Conservation (phyloP, 2,329 filamentous ascomycete genomes). For the Coniochaeta sp. region DNA sequence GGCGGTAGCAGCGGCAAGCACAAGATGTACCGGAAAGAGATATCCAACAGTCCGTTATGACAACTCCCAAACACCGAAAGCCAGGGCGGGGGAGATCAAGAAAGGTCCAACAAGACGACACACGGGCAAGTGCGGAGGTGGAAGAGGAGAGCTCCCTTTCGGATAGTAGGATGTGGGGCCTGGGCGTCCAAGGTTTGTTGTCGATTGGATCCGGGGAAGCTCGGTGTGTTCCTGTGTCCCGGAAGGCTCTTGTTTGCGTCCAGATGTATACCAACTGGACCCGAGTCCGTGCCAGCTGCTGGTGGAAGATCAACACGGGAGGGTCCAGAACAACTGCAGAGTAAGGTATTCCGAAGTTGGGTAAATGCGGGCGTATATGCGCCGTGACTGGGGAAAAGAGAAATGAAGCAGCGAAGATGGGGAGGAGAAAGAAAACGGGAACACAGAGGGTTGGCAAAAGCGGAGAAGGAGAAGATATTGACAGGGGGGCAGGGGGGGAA, state of each 20-base stretch:
- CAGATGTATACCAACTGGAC: neutral
- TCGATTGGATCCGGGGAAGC: slow-evolving; percentile 1
- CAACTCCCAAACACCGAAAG: neutral
- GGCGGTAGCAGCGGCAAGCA: neutral
- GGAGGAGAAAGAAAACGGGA: slow-evolving; percentile 8
- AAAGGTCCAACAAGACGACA: neutral
- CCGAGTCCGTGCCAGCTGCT: neutral
- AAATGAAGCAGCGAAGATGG: slow-evolving; percentile 10
- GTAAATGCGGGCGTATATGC: slow-evolving; percentile 12
- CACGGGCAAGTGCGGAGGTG: neutral
- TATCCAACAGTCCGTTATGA: neutral
- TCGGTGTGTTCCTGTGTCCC: neutral
- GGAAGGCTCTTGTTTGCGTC: neutral
- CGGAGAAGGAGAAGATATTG: slow-evolving; percentile 8
- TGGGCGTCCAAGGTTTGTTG: neutral
- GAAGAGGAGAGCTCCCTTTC: neutral
- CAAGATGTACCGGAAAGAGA: neutral
- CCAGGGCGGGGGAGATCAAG: neutral
- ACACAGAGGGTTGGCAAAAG: slow-evolving; percentile 10
- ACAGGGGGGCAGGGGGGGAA: too few species aligned
- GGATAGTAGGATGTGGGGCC: neutral
- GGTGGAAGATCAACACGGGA: neutral
- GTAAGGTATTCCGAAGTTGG: slow-evolving; percentile 9
- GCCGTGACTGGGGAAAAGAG: slow-evolving; percentile 11
- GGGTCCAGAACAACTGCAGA: slow-evolving; percentile 1